Conservation (phyloP, 768 basidiomycete genomes). For the Chalciporus piperatus region DNA sequence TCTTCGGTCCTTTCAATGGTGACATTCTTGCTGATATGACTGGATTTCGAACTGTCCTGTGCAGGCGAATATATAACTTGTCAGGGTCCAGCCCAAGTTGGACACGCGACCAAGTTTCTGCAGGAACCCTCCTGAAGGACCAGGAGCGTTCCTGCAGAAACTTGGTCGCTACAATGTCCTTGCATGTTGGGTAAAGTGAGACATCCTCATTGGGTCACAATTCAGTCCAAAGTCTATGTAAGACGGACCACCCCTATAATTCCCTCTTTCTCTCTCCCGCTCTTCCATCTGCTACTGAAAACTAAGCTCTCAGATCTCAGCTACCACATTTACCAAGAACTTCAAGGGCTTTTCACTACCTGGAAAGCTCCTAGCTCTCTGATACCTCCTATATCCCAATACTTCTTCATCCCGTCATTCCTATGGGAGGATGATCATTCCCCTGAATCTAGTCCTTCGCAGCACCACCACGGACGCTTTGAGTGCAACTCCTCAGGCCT, state of each 20-base stretch:
- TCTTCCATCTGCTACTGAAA: background rate
- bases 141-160: too few species aligned
- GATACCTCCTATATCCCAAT: background rate
- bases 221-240: background rate
- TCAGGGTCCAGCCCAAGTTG: too few species aligned
- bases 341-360: background rate
- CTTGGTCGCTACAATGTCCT: too few species aligned
- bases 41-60: too few species aligned
- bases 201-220: background rate
- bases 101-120: too few species aligned
- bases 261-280: background rate
- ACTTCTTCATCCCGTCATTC: background rate
- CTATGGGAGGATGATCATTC: conserved; percentile 4
- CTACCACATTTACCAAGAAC: background rate
- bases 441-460: background rate
- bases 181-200: background rate
- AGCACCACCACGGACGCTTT: background rate
- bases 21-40: too few species aligned
- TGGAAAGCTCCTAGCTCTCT: background rate
- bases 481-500: background rate
- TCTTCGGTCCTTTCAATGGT: too few species aligned
- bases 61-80: too few species aligned
- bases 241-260: background rate
- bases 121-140: too few species aligned
- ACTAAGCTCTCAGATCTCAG: background rate